Evolutionary conservation across 805 yeast species (phyloP).

Genomic region (Metschnikowia shivogae): DNA sequence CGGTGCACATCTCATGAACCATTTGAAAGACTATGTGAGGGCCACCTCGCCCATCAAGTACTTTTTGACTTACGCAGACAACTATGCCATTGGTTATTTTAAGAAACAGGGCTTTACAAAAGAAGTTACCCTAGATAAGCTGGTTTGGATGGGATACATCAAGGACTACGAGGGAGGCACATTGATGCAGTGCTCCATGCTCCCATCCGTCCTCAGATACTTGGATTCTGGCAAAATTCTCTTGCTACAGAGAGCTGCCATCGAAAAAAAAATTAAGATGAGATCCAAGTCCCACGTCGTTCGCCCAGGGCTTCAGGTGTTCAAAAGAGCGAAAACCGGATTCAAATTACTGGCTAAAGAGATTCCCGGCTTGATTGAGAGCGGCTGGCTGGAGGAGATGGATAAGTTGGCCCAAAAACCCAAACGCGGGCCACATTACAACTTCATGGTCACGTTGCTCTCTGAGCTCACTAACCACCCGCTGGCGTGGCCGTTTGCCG

Average conservation of each 20-base stretch:
- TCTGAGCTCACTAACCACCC: constrained; percentile 92
- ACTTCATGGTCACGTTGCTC: constrained; percentile 83
- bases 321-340: constrained; percentile 58
- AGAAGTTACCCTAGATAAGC: constrained; percentile 80
- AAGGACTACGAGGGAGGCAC: constrained; percentile 99
- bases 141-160: constrained; percentile 96
- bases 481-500: constrained; percentile 96
- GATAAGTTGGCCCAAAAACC: constrained; percentile 95
- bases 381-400: constrained; percentile 99
- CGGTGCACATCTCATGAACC: constrained; percentile 99
- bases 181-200: constrained; percentile 93
- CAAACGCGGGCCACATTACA: constrained; percentile 89
- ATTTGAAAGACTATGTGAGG: constrained; percentile 89
- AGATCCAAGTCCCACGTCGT: constrained; percentile 77
- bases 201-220: constrained; percentile 77
- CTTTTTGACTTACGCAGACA: constrained; percentile 94
- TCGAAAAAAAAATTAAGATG: constrained; percentile 74
- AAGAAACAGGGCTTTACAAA: constrained; percentile 98
- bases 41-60: constrained; percentile 81
- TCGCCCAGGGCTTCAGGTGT: constrained; percentile 74
- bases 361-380: constrained; percentile 88
- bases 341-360: constrained; percentile 36
- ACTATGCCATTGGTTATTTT: constrained; percentile 97
- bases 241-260: constrained; percentile 86
- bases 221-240: constrained; percentile 84